phyloP scores from a whole-genome alignment of 192 early-diverging fungal genomes.

The Phlyctochytrium planicorne region DNA sequence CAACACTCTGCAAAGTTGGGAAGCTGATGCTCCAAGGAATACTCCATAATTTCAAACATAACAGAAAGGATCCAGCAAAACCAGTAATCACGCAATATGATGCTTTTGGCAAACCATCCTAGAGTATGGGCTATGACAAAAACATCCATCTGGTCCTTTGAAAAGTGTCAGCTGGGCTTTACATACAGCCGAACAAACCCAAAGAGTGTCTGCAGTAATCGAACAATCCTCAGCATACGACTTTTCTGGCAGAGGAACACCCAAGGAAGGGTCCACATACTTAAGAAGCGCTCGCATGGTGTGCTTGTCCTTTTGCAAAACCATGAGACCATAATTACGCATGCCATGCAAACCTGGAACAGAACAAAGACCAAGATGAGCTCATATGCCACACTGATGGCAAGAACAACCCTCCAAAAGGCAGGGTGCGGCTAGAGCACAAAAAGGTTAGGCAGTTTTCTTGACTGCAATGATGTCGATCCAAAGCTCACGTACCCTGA shows the following conservation, averaged over 20 bases:
- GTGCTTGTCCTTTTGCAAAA: constrained; percentile 68
- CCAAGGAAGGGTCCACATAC: constrained; percentile 78
- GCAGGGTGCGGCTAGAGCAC: constrained; percentile 73
- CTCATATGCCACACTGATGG: constrained; percentile 83
- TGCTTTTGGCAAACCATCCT: constrained; percentile 92
- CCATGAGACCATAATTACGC: neutral
- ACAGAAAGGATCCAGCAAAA: constrained; percentile 96
- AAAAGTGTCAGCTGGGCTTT: neutral
- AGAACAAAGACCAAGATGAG: constrained; percentile 85
- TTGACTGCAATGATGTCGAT: neutral
- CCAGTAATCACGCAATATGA: constrained; percentile 91
- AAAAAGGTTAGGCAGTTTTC: constrained; percentile 1
- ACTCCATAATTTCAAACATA: constrained; percentile 94
- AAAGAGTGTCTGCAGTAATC: constrained; percentile 70
- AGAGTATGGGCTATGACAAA: constrained; percentile 91
- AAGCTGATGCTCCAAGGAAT: constrained; percentile 91
- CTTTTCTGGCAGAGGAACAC: constrained; percentile 82
- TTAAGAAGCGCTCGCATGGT: constrained; percentile 77
- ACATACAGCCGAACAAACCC: constrained; percentile 47
- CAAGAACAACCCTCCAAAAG: constrained; percentile 87
- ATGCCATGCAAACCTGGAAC: constrained; percentile 68
- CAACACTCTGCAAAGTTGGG: constrained; percentile 98
- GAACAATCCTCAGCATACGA: constrained; percentile 90
- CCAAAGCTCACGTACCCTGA: constrained; percentile 53
- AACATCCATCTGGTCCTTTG: constrained; percentile 80